These are phyloP conservation scores for Gyromitra esculenta DNA, from an alignment of 2,329 filamentous ascomycete species.

Conservation along the genomic window DNA sequence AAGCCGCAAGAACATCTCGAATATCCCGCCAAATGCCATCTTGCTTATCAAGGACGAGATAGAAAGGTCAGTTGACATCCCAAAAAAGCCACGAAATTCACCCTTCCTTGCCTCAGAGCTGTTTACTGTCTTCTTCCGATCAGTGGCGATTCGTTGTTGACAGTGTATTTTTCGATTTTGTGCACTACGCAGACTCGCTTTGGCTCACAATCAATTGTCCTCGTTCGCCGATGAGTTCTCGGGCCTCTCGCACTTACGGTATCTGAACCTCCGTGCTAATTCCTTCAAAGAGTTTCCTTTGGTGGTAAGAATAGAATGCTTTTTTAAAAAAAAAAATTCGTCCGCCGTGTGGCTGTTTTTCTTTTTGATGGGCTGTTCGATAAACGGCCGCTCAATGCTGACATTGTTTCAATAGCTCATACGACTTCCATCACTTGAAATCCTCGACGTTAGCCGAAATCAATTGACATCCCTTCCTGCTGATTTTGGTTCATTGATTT, in stretches of 20 bases:
- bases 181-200: conserved; percentile 61
- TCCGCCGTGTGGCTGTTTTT: neutral
- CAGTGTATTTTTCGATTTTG: conserved; percentile 25
- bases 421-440: conserved; percentile 56
- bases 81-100: neutral
- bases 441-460: conserved; percentile 58
- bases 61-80: conserved; percentile 62
- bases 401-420: conserved; percentile 54
- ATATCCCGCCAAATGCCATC: conserved; percentile 65
- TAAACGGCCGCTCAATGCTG: neutral
- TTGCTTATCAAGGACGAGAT: conserved; percentile 67
- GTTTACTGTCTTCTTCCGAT: neutral
- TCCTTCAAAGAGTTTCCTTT: conserved; percentile 56
- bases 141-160: conserved; percentile 26
- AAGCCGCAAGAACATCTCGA: conserved; percentile 64
- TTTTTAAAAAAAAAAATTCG: neutral
- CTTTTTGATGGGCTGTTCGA: neutral
- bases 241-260: conserved; percentile 55
- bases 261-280: conserved; percentile 58
- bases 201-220: conserved; percentile 65
- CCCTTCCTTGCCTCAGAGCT: neutral
- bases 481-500: conserved; percentile 57
- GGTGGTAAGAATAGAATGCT: conserved; percentile 50
- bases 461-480: conserved; percentile 55
- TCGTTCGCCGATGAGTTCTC: conserved; percentile 56